Conservation (phyloP, 768 basidiomycete species). For the Leccinum fibrillosum region DNA sequence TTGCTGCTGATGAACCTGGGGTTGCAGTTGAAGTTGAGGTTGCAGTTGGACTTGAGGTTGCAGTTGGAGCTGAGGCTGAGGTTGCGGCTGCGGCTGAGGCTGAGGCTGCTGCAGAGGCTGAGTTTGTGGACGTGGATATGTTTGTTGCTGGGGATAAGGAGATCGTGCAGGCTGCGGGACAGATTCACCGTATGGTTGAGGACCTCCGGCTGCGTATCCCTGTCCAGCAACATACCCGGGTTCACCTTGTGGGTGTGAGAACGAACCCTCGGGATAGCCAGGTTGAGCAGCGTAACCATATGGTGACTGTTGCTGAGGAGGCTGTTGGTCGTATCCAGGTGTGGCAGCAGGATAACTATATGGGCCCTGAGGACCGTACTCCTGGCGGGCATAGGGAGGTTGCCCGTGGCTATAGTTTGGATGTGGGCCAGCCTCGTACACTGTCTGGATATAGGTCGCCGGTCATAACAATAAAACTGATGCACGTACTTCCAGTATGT, state of each 20-base stretch:
- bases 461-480: neutral
- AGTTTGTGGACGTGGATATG: conserved; percentile 34
- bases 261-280: conserved; percentile 25
- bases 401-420: conserved; percentile 27
- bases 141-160: conserved; percentile 31
- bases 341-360: conserved; percentile 45
- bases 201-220: conserved; percentile 15
- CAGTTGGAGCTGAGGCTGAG: conserved; percentile 25
- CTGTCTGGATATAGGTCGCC: conserved; percentile 29
- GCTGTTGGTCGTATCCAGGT: conserved; percentile 41
- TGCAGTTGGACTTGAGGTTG: conserved; percentile 39
- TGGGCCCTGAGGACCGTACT: conserved; percentile 35
- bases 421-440: conserved; percentile 46
- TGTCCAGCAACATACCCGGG: conserved; percentile 21
- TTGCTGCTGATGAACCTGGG: conserved; percentile 31
- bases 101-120: conserved; percentile 33
- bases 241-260: conserved; percentile 27
- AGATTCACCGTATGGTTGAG: conserved; percentile 22
- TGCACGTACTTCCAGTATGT: conserved; percentile 56
- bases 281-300: conserved; percentile 24
- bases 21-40: conserved; percentile 24
- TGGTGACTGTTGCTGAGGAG: conserved; percentile 31
- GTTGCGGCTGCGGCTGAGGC: conserved; percentile 23
- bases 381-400: conserved; percentile 28
- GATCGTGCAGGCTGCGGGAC: conserved; percentile 28